A percentile compares a stretch with the other conserved stretches of the same genome.
These are phyloP conservation scores for Fusarium foetens DNA, from an alignment of 2,329 filamentous ascomycete species.

Conservation along the genomic window DNA sequence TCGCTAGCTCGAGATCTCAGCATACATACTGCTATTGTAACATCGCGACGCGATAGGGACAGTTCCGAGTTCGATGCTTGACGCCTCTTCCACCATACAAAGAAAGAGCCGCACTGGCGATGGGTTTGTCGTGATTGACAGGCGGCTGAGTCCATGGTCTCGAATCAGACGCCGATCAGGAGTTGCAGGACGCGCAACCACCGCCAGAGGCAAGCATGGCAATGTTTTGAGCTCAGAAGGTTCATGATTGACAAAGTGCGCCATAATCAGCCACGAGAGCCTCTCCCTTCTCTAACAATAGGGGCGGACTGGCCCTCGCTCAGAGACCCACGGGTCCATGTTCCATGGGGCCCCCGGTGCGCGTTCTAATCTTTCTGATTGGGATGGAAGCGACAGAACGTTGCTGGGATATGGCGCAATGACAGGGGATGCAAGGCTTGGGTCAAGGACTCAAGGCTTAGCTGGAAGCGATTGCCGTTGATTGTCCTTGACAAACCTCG, in stretches of 20 bases:
- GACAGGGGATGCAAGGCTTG: conserved; percentile 40
- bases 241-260: conserved; percentile 19
- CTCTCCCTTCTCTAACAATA: conserved; percentile 38
- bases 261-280: conserved; percentile 26
- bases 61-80: conserved; percentile 23
- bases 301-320: conserved; percentile 33
- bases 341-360: conserved; percentile 18
- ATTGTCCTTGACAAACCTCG: conserved; percentile 17
- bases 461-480: conserved; percentile 23
- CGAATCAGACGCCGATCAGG: conserved; percentile 35
- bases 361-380: conserved; percentile 30
- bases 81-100: background rate
- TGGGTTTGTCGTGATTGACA: conserved; percentile 14
- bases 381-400: conserved; percentile 25
- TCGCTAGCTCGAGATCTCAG: conserved; percentile 3
- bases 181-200: conserved; percentile 44
- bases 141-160: conserved; percentile 14
- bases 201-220: conserved; percentile 6
- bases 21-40: background rate
- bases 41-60: conserved; percentile 1
- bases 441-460: conserved; percentile 23
- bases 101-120: conserved; percentile 17
- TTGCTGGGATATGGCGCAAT: conserved; percentile 44
- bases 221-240: conserved; percentile 20
- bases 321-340: conserved; percentile 35